Conservation (phyloP, 768 basidiomycete genomes). For the Tricholoma sp. region DNA sequence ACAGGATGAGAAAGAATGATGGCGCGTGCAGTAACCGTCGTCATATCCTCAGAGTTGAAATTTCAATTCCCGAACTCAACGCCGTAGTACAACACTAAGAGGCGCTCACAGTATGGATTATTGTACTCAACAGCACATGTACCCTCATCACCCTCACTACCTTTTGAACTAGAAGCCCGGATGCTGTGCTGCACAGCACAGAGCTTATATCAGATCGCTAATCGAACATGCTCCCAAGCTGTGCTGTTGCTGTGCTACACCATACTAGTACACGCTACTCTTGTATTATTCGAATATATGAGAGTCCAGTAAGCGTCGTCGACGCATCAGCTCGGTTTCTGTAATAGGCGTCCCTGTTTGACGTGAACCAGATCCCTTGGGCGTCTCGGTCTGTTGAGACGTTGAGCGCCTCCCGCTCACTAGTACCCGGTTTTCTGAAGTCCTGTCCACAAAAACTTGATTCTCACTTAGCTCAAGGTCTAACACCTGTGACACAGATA, state of each 20-base stretch:
- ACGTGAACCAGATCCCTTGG: constrained; percentile 29
- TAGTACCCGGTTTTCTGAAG: constrained; percentile 1
- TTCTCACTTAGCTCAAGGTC: not conserved
- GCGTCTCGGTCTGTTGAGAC: constrained; percentile 14
- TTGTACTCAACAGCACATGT: not conserved
- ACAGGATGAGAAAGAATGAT: constrained; percentile 24
- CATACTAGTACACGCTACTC: constrained; percentile 9
- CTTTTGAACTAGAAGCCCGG: constrained; percentile 5
- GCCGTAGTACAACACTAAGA: constrained; percentile 6
- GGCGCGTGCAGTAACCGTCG: constrained; percentile 21
- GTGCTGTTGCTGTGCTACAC: constrained; percentile 20
- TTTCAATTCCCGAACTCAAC: constrained; percentile 21
- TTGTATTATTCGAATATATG: constrained; percentile 50
- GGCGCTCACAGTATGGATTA: not conserved
- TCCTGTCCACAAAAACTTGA: not conserved
- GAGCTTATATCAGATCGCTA: constrained; percentile 27
- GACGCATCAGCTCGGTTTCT: constrained; percentile 74
- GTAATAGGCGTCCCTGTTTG: constrained; percentile 62
- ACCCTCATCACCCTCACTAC: not conserved
- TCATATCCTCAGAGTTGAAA: constrained; percentile 15
- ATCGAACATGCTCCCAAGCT: constrained; percentile 23
- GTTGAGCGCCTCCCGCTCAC: constrained; percentile 8
- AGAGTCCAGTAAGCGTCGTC: constrained; percentile 71
- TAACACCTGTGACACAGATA: not conserved
- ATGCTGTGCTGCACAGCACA: constrained; percentile 41